A percentile compares a stretch with the other conserved stretches of the same genome.
These are phyloP conservation scores for Solanum sitiens DNA, from an alignment of 257 asterid genomes.

Conservation along the genomic window DNA sequence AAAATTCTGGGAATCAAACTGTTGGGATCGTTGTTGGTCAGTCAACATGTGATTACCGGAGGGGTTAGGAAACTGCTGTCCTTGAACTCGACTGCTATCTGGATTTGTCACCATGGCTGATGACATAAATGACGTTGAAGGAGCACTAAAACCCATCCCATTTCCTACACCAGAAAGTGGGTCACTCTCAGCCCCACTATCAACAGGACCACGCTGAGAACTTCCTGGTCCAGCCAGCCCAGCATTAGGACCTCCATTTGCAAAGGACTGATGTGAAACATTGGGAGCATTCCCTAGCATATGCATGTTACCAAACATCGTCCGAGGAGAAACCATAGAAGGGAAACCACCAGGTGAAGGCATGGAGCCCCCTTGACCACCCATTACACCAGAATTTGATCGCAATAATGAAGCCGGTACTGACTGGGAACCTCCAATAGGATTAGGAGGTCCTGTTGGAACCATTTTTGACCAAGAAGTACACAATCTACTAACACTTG, in stretches of 20 bases:
- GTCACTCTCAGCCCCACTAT: constrained; percentile 41
- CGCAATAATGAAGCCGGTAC: constrained; percentile 43
- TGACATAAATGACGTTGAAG: constrained; percentile 32
- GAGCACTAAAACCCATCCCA: constrained; percentile 39
- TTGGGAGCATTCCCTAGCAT: constrained; percentile 50
- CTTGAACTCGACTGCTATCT: constrained; percentile 40
- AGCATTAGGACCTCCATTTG: constrained; percentile 38
- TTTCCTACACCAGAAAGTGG: constrained; percentile 39
- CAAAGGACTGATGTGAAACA: constrained; percentile 46
- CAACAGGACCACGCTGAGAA: constrained; percentile 36
- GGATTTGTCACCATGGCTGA: constrained; percentile 18
- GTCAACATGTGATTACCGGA: constrained; percentile 36
- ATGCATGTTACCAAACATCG: constrained; percentile 37
- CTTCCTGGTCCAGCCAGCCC: constrained; percentile 43
- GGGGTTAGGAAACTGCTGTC: constrained; percentile 41
- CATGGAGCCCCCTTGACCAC: constrained; percentile 62
- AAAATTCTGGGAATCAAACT: constrained; percentile 29
- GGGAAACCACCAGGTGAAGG: constrained; percentile 40
- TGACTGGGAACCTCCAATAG: constrained; percentile 40
- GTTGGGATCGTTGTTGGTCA: constrained; percentile 58
- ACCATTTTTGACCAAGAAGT: constrained; percentile 28
- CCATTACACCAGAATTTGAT: constrained; percentile 48
- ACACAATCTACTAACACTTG: constrained; percentile 4
- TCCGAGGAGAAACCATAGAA: constrained; percentile 46
- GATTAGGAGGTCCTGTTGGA: constrained; percentile 59